Evolutionary conservation across 441 rosid species (phyloP).

Genomic region (Erysimum pusillum): DNA sequence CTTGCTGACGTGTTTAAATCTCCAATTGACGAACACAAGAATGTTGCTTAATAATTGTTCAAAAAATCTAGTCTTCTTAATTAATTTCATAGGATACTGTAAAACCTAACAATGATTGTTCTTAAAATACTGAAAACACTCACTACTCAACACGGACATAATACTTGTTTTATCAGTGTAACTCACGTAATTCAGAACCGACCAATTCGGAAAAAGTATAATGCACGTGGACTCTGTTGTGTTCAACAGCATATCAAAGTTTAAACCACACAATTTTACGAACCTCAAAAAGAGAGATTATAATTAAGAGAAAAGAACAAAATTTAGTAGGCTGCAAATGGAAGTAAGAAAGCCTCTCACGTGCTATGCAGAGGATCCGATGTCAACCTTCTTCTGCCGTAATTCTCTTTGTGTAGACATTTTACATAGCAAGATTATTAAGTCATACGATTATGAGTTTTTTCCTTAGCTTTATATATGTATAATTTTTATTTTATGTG

Average conservation of each 20-base stretch:
- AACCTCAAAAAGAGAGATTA: conserved; percentile 24
- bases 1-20: background rate
- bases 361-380: conserved; percentile 39
- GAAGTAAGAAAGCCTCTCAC: conserved; percentile 31
- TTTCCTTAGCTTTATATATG: background rate
- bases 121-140: background rate
- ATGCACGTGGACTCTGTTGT: conserved; percentile 32
- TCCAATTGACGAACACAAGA: background rate
- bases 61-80: background rate
- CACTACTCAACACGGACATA: background rate
- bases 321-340: background rate
- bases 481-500: background rate
- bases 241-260: conserved; percentile 1
- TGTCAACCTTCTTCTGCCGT: conserved; percentile 8
- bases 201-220: conserved; percentile 30
- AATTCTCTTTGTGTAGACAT: background rate
- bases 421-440: background rate
- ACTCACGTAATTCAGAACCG: conserved; percentile 42
- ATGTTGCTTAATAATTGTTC: background rate
- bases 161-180: background rate
- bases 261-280: conserved; percentile 33
- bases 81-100: background rate
- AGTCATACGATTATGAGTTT: no score
- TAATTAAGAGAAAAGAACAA: background rate
- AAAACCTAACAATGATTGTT: conserved; percentile 2